phyloP scores from a whole-genome alignment of 768 basidiomycete species.

The Naganishia onofrii region DNA sequence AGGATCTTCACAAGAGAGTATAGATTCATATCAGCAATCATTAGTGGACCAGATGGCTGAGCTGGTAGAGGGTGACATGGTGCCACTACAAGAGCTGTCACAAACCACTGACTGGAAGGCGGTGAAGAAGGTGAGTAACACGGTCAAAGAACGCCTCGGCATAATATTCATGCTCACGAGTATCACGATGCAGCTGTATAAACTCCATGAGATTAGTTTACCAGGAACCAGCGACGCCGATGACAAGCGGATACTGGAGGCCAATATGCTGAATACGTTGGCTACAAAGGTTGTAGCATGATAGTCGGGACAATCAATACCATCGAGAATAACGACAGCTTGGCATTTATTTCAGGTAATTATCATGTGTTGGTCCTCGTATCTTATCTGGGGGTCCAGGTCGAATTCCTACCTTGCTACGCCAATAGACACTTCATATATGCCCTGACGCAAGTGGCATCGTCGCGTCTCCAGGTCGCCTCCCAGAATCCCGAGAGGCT shows the following conservation, averaged over 20 bases:
- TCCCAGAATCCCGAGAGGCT: no score
- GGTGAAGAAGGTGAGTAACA: slow-evolving; percentile 67
- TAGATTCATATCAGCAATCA: slow-evolving; percentile 48
- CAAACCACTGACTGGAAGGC: slow-evolving; percentile 62
- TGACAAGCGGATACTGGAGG: slow-evolving; percentile 59
- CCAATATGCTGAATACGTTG: slow-evolving; percentile 71
- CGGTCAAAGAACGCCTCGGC: neutral
- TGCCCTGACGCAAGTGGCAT: no score
- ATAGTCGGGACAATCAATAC: neutral
- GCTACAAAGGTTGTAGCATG: slow-evolving; percentile 71
- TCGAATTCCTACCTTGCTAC: no score
- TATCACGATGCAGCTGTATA: slow-evolving; percentile 63
- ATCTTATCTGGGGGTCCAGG: no score
- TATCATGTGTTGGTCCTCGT: no score
- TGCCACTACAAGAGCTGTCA: slow-evolving; percentile 56
- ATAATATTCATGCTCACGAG: neutral
- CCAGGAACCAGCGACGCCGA: slow-evolving; percentile 35
- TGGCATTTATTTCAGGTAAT: no score
- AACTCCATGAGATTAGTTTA: slow-evolving; percentile 60
- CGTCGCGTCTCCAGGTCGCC: no score
- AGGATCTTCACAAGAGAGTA: slow-evolving; percentile 44
- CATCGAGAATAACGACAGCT: neutral
- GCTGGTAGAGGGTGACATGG: slow-evolving; percentile 63
- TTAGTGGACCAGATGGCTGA: slow-evolving; percentile 59
- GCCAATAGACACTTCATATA: no score